Percentiles rank a stretch among this genome's conserved stretches.
Conservation (phyloP, 2,329 filamentous ascomycete species). For the Dryadomyces quercivorus region DNA sequence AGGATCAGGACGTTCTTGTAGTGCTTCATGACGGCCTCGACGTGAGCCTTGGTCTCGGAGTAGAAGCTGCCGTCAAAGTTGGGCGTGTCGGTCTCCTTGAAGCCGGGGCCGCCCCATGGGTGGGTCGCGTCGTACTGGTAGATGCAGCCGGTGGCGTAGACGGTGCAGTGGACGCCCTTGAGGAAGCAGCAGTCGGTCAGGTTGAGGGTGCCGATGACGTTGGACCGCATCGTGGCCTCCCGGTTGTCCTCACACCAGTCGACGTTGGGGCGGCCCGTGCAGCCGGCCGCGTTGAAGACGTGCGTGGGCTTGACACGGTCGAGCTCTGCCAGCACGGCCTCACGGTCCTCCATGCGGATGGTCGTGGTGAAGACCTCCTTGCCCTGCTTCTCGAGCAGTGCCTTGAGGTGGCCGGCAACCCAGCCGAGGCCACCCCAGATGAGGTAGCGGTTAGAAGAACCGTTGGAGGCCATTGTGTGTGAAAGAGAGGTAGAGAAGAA, state of each 20-base stretch:
- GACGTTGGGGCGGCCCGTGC: constrained; percentile 55
- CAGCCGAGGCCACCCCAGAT: constrained; percentile 55
- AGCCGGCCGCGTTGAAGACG: constrained; percentile 54
- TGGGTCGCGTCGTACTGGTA: constrained; percentile 52
- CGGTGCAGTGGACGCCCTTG: constrained; percentile 48
- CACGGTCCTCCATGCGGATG: constrained; percentile 52
- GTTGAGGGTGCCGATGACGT: constrained; percentile 53
- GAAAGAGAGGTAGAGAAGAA: background rate
- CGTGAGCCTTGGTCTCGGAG: constrained; percentile 52
- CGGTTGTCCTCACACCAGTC: constrained; percentile 63
- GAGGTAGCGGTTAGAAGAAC: constrained; percentile 34
- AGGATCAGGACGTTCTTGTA: constrained; percentile 52
- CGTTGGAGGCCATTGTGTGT: constrained; percentile 10
- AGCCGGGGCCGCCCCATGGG: constrained; percentile 47
- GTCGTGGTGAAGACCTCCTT: constrained; percentile 50
- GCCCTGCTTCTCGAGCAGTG: constrained; percentile 43
- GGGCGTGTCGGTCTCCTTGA: constrained; percentile 46
- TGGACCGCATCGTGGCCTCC: constrained; percentile 54
- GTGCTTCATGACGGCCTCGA: constrained; percentile 51
- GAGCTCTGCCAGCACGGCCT: constrained; percentile 42
- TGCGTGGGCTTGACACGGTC: constrained; percentile 50
- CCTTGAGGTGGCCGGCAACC: constrained; percentile 50
- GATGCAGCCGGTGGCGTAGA: constrained; percentile 57
- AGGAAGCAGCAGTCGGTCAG: constrained; percentile 48
- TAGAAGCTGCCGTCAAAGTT: constrained; percentile 60